Evolutionary conservation across 2,329 filamentous ascomycete genomes (phyloP), one percentile per base, ranked within the genome.

Genomic region (Colletotrichum costaricense): DNA sequence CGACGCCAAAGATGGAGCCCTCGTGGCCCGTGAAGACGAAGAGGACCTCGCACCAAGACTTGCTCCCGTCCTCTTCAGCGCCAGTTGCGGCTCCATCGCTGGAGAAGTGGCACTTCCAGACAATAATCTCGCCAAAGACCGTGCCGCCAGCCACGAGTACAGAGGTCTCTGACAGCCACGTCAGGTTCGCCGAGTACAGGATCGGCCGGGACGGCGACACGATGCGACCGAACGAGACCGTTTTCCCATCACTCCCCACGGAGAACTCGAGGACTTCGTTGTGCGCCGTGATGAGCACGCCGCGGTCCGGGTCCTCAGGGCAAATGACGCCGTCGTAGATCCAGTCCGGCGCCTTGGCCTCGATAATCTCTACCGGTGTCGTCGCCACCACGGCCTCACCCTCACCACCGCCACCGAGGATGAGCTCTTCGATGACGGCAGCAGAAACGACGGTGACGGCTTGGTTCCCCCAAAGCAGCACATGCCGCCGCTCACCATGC

Each of bases 1-100:
- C 88, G 2, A 99, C 93, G 1, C 95, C 95, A 76, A 98, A 99
- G 33, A 99, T 93, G 1, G 96, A 98, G 0, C 97, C 97, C 78
- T 98, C 95, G 78, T 99, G 97, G 0, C 91, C 91, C 0, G 86
- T 85, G 63, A 93, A 87, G 28, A 90, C 86, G 69, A 84, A 87
- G 4, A 91, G 81, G 24, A 90, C 81, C 76, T 88, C 84, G 52
- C 82, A 83, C 71, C 71, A 71, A 12, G 71, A 38, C 54, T 67
- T 58, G 24, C 22, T 26, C 2, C 28, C 16, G 22, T 70, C 71
- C 38, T 73, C 42, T 49, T n/a, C 42, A n/a, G 16, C 19, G 8
- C 4, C 42, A 9, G 42, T 19, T 19, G 16, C 16, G 7, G 16
- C 60, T 19, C 54, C 30, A 6, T 57, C 68, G 4, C 58, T 11